A percentile compares a stretch with the other conserved stretches of the same genome.
These are phyloP conservation scores for Garcileccinum viscosum DNA, from an alignment of 1,284 basidiomycete species.

Conservation along the genomic window DNA sequence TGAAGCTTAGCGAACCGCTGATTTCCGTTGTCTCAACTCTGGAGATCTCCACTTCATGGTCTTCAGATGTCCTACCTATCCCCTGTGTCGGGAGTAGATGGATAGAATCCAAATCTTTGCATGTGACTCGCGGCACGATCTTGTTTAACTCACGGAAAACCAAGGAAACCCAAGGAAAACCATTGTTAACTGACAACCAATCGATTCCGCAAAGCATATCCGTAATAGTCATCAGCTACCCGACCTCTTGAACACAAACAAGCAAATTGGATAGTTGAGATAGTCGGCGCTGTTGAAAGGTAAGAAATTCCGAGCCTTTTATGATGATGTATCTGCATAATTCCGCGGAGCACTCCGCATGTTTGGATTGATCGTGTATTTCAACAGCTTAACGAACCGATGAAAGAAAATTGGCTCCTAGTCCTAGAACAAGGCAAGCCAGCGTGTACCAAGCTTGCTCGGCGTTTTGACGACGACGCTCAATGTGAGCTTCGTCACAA, in stretches of 20 bases:
- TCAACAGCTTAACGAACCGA: neutral
- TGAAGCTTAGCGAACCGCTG: neutral
- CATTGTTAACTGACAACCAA: neutral
- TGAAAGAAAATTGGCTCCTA: neutral
- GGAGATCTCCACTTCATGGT: neutral
- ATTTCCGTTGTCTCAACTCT: neutral
- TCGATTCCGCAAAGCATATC: neutral
- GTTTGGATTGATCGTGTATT: neutral
- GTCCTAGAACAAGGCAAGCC: neutral
- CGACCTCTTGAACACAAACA: neutral
- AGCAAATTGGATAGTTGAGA: neutral
- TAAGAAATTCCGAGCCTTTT: neutral
- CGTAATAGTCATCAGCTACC: neutral
- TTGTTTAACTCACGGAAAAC: neutral
- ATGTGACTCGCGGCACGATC: neutral
- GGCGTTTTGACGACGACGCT: neutral
- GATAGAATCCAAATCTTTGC: neutral
- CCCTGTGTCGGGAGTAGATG: neutral
- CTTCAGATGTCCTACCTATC: neutral
- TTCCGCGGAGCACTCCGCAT: neutral
- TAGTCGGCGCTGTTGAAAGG: neutral
- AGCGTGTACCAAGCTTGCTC: neutral
- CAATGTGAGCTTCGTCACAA: neutral
- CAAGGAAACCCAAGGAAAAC: neutral
- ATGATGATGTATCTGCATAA: neutral